Base-by-base conservation (phyloP, 441 rosid species). In the Pelargonium citronellum region DNA sequence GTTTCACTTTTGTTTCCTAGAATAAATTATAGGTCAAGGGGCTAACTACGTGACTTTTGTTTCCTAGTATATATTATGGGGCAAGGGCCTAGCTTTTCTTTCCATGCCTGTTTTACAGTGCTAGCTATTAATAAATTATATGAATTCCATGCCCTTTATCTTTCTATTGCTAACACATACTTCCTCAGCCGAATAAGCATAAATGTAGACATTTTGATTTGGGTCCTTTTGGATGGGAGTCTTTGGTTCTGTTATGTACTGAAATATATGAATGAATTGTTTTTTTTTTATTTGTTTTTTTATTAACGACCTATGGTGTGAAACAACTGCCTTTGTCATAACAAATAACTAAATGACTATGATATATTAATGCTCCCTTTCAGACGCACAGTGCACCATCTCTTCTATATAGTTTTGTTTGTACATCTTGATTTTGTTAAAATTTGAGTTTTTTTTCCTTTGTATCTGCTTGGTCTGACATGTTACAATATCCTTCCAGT, bases 401-500 rank as follows among this genome's bases (percentile, higher is more conserved):
- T 53, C n/a, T 70, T 16, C 11, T 24, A 30, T 11, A 37, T 41
- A n/a, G 61, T 27, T 4, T 13, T 49, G 9, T 44, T 37, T 34
- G 1, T 7, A 67, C 47, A 24, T 49, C 41, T 1, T 58, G 19
- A 12, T 64, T 12, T 19, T 34, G 20, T 41, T 19, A 47, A 34
- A 37, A 19, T 39, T 3, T 62, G 55, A 12, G 58, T 1, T 46
- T 7, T 61, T 57, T 9, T 49, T 41, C 55, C 13, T 10, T 44
- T 61, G 6, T 17, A n/a, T 22, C n/a, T 61, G 7, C 16, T 74
- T 49, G 20, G 58, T 65, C 75, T 81, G 69, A 79, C 72, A 22
- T 58, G 17, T 53, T 57, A 27, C 67, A 57, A 71, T 77, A 69
- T 73, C 62, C 67, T 24, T 64, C 46, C 91, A 95, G 99, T 75